phyloP scores from a whole-genome alignment of 169 alveolate genomes.

The Cryptosporidium baileyi region DNA sequence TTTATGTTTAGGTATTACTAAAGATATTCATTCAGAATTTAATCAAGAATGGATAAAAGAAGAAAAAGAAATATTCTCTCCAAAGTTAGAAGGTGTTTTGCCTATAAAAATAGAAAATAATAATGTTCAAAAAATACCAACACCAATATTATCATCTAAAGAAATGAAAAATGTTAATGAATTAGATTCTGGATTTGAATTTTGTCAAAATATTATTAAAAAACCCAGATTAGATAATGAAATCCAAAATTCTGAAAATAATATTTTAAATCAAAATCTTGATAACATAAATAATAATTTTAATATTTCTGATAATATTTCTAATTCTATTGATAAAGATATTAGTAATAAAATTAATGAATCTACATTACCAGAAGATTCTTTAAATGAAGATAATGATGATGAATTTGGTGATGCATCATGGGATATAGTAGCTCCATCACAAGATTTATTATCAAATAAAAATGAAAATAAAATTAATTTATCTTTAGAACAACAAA shows the following conservation, averaged over 20 bases:
- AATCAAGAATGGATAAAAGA: slow-evolving; percentile 24
- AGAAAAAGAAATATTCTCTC: slow-evolving; percentile 6
- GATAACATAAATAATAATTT: not conserved
- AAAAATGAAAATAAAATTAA: not conserved
- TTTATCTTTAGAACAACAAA: not conserved
- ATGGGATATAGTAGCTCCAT: slow-evolving; percentile 47
- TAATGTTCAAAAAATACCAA: not conserved
- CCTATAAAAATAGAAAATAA: not conserved
- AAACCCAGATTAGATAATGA: not conserved
- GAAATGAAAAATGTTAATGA: slow-evolving; percentile 41
- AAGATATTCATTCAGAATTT: not conserved
- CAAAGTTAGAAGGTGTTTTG: slow-evolving; percentile 30
- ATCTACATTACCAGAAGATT: too few relatives aligned
- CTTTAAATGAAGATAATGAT: not conserved
- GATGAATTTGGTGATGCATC: slow-evolving; percentile 56
- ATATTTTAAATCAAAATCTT: not conserved
- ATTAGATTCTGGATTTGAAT: slow-evolving; percentile 3
- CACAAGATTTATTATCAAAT: not conserved
- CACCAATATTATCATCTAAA: slow-evolving; percentile 38
- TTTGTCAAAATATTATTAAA: not conserved
- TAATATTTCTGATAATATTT: not conserved
- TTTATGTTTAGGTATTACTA: slow-evolving; percentile 14
- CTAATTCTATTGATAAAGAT: not conserved
- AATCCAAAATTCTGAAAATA: not conserved
- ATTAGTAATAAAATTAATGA: not conserved